Percentiles rank a stretch among this genome's conserved stretches.
phyloP scores from a whole-genome alignment of 2,329 filamentous ascomycete species.

The Epichloe aotearoae region DNA sequence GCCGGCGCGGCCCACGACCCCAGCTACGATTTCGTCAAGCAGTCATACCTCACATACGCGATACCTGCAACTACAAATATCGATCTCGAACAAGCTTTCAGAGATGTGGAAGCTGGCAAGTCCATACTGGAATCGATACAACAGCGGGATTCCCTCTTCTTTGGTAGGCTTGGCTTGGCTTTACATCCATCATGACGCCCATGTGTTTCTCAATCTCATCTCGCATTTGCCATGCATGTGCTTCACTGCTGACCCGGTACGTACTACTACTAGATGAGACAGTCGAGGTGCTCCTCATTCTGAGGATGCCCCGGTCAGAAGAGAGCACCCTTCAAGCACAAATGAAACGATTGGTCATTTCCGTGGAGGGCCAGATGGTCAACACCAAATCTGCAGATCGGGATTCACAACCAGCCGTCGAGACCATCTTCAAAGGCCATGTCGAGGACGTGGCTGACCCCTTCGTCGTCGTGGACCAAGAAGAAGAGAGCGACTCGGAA shows the following conservation, averaged over 20 bases:
- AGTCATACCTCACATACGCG: conserved; percentile 46
- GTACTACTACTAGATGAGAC: conserved; percentile 48
- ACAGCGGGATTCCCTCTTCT: conserved; percentile 53
- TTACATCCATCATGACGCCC: not conserved
- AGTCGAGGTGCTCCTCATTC: conserved; percentile 52
- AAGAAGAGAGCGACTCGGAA: conserved; percentile 17
- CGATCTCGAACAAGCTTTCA: conserved; percentile 38
- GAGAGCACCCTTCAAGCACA: conserved; percentile 44
- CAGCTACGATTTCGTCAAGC: conserved; percentile 34
- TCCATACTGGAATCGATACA: conserved; percentile 43
- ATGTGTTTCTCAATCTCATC: conserved; percentile 10
- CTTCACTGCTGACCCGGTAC: conserved; percentile 7
- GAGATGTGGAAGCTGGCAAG: conserved; percentile 27
- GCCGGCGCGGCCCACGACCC: conserved; percentile 11
- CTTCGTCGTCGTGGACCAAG: conserved; percentile 34
- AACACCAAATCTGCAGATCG: conserved; percentile 40
- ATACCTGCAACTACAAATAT: conserved; percentile 44
- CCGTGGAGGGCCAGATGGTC: conserved; percentile 51
- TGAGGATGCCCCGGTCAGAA: conserved; percentile 49
- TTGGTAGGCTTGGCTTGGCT: conserved; percentile 40
- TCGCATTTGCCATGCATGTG: conserved; percentile 7
- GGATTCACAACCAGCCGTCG: conserved; percentile 34
- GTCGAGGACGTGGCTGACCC: conserved; percentile 37
- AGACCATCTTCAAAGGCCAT: conserved; percentile 46
- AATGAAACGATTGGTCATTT: conserved; percentile 49